Conservation (phyloP, 495 filamentous ascomycete species). For the Aspergillus diversus region DNA sequence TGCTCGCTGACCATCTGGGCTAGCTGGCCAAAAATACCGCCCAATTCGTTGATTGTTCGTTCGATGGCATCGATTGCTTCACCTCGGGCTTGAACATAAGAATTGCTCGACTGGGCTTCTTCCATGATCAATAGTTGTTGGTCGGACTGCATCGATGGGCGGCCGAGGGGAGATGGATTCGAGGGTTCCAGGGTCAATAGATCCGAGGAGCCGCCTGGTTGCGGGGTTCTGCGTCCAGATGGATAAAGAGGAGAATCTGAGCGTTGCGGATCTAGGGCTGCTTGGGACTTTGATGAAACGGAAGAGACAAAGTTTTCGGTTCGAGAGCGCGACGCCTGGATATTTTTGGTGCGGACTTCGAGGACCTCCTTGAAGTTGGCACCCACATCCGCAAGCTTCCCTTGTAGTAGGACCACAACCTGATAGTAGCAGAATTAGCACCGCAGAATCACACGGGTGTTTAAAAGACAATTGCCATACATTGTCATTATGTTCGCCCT, state of each 20-base stretch:
- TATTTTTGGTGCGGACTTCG: slow-evolving; percentile 97
- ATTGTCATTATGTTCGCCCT: slow-evolving; percentile 97
- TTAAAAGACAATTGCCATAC: slow-evolving; percentile 41
- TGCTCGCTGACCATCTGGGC: slow-evolving; percentile 97
- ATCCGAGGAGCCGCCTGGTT: slow-evolving; percentile 65
- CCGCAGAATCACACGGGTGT: not conserved
- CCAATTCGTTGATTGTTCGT: slow-evolving; percentile 89
- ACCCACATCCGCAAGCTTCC: slow-evolving; percentile 90
- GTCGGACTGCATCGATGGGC: slow-evolving; percentile 64
- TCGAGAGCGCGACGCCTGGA: slow-evolving; percentile 86
- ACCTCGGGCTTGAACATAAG: slow-evolving; percentile 89
- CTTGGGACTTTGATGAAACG: slow-evolving; percentile 78
- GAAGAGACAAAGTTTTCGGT: slow-evolving; percentile 97
- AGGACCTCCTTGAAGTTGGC: slow-evolving; percentile 97
- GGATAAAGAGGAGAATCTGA: slow-evolving; percentile 86
- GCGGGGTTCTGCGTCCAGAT: slow-evolving; percentile 67
- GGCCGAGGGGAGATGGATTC: slow-evolving; percentile 56
- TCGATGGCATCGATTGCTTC: slow-evolving; percentile 98
- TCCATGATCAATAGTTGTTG: slow-evolving; percentile 95
- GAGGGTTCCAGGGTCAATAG: slow-evolving; percentile 83
- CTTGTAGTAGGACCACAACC: slow-evolving; percentile 88
- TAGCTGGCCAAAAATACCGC: slow-evolving; percentile 95
- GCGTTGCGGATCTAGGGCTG: slow-evolving; percentile 56
- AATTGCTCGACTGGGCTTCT: slow-evolving; percentile 80
- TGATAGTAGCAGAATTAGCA: slow-evolving; percentile 31